These are phyloP conservation scores for Mucor indicus DNA, from an alignment of 371 early-diverging fungal genomes.

Conservation along the genomic window DNA sequence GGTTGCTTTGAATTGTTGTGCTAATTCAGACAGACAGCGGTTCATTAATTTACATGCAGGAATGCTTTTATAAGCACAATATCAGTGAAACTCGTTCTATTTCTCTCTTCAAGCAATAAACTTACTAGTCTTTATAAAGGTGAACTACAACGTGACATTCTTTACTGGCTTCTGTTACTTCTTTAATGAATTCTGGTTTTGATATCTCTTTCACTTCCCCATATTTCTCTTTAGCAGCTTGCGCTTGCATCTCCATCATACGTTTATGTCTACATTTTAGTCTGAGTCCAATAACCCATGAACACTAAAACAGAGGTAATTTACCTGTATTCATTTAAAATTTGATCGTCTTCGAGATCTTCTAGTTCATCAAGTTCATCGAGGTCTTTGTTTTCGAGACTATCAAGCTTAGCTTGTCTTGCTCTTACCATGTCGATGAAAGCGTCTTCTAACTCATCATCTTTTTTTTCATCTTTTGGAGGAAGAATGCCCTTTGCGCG, in stretches of 20 bases:
- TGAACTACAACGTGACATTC: constrained; percentile 73
- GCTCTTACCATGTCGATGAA: constrained; percentile 73
- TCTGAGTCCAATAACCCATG: not conserved
- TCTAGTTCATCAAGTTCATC: constrained; percentile 93
- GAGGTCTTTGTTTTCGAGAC: constrained; percentile 63
- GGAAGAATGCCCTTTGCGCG: constrained; percentile 90
- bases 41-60: constrained; percentile 83
- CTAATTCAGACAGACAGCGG: constrained; percentile 72
- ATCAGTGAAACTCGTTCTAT: not conserved
- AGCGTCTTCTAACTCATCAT: constrained; percentile 76
- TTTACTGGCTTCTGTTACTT: constrained; percentile 90
- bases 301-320: not conserved
- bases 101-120: not conserved
- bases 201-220: constrained; percentile 85
- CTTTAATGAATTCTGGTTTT: constrained; percentile 85
- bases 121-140: constrained; percentile 72
- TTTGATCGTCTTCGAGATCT: constrained; percentile 81
- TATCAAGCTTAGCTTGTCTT: constrained; percentile 57
- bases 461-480: constrained; percentile 67
- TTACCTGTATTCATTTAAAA: constrained; percentile 75
- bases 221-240: constrained; percentile 61
- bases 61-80: constrained; percentile 35
- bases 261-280: constrained; percentile 58
- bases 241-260: constrained; percentile 72
- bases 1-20: constrained; percentile 75